Base-by-base conservation (phyloP, 192 early-diverging fungal species). In the Coemansia sp. region DNA sequence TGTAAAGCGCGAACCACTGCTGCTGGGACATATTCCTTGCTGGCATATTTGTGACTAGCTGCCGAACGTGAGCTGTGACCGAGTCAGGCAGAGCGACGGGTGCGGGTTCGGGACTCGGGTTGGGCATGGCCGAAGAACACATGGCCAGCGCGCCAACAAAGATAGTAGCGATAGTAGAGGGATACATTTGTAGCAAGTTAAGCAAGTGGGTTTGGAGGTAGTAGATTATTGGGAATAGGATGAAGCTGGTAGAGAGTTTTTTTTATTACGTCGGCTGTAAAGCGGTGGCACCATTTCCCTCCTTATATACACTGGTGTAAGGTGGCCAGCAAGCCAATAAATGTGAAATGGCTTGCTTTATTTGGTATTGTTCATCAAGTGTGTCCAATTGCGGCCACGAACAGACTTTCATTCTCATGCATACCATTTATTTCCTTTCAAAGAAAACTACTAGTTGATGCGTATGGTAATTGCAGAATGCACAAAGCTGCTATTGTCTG, bases 21-120 rank as follows among this genome's bases (percentile, higher is more conserved):
- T 69, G 37, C 37, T 37, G 36, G 6, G 60, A 62, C 67, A 61
- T 40, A 14, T 58, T 67, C 27, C 29, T 40, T 25, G 67, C 22
- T 5, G 67, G 40, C 32, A 41, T 42, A 36, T 69, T 62, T 17
- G 67, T 69, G 32, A 69, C 60, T 22, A 69, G 59, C 57, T 69
- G 67, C 6, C 60, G 67, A 49, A n/a, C 41, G 5, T 53, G 65
- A 29, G 40, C 22, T 2, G 67, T 5, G 15, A 27, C 47, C 9
- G 0, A 0, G 47, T 51, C 24, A 5, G 47, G 67, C 7, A 45
- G 38, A 22, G 67, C 37, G 15, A 39, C 36, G 9, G 59, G 67
- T 7, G 51, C 67, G 6, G 67, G 60, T 9, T 31, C 67, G 15
- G 66, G 40, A 14, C 19, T 59, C 17, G 65, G 56, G 42, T 24